phyloP scores from a whole-genome alignment of 2,329 filamentous ascomycete genomes.

The Hypoxylon sp. region DNA sequence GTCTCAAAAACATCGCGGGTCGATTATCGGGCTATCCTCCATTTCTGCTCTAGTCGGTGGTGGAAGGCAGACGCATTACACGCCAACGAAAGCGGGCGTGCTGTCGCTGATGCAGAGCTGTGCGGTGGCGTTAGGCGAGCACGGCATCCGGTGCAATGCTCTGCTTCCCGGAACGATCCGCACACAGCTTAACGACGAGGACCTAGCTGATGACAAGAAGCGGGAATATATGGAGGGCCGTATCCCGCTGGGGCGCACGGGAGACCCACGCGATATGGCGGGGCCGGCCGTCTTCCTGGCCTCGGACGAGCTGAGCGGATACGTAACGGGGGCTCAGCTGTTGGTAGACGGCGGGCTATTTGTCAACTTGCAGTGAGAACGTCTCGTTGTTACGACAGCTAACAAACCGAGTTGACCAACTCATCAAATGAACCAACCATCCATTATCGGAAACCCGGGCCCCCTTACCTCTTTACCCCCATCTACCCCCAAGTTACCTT shows the following conservation, averaged over 20 bases:
- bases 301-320: conserved; percentile 82
- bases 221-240: conserved; percentile 83
- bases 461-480: conserved; percentile 2
- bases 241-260: conserved; percentile 84
- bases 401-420: conserved; percentile 1
- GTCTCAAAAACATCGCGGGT: conserved; percentile 69
- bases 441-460: conserved; percentile 15
- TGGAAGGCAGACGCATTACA: conserved; percentile 86
- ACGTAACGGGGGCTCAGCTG: conserved; percentile 86
- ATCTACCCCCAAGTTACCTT: neutral
- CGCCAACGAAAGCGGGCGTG: conserved; percentile 88
- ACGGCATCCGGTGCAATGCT: conserved; percentile 86
- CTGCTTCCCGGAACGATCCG: conserved; percentile 86
- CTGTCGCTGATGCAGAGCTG: conserved; percentile 86
- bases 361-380: conserved; percentile 83
- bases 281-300: conserved; percentile 90
- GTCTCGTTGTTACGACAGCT: neutral
- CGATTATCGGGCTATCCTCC: conserved; percentile 82
- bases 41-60: conserved; percentile 85
- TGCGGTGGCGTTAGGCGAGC: conserved; percentile 82
- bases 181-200: conserved; percentile 87
- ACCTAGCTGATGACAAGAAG: conserved; percentile 81
- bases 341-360: conserved; percentile 91
- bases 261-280: conserved; percentile 79
- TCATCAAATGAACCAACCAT: neutral